A percentile compares a stretch with the other conserved stretches of the same genome.
Conservation (phyloP, 148 eudicot genomes). For the Dianthus caryophyllus region DNA sequence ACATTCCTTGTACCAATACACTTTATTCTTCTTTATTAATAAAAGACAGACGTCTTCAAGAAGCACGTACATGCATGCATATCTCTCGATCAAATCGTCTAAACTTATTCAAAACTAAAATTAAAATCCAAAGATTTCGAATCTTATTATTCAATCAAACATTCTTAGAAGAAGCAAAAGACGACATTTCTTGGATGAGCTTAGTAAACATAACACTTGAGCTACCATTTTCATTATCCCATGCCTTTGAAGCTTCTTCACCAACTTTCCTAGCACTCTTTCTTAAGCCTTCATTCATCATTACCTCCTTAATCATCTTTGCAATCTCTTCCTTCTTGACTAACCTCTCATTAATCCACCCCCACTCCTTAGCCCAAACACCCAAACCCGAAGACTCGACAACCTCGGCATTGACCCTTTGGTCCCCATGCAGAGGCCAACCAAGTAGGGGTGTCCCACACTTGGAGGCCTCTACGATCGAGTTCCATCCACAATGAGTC, state of each 20-base stretch:
- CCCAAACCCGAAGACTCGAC: constrained; percentile 45
- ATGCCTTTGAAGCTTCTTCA: constrained; percentile 32
- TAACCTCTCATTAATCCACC: constrained; percentile 36
- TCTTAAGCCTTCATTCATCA: constrained; percentile 30
- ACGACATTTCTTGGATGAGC: not conserved
- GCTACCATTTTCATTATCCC: constrained; percentile 30
- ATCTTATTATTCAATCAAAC: no score
- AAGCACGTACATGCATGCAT: no score
- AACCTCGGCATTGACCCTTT: constrained; percentile 49
- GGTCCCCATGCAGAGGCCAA: constrained; percentile 57
- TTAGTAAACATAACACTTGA: constrained; percentile 13
- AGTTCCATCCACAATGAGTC: constrained; percentile 61
- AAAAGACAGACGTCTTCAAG: no score
- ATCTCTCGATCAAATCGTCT: no score
- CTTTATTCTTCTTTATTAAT: no score
- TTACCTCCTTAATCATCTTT: constrained; percentile 36
- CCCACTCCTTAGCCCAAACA: constrained; percentile 45
- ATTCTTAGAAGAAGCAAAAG: no score
- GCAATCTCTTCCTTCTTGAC: constrained; percentile 38
- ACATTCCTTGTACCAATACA: no score
- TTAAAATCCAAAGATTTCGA: no score
- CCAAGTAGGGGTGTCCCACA: constrained; percentile 38
- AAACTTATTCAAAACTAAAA: no score
- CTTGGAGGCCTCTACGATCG: constrained; percentile 38
- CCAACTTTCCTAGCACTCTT: constrained; percentile 26